Evolutionary conservation across 1,284 basidiomycete species (phyloP).

Genomic region (Prillingera fragicola): DNA sequence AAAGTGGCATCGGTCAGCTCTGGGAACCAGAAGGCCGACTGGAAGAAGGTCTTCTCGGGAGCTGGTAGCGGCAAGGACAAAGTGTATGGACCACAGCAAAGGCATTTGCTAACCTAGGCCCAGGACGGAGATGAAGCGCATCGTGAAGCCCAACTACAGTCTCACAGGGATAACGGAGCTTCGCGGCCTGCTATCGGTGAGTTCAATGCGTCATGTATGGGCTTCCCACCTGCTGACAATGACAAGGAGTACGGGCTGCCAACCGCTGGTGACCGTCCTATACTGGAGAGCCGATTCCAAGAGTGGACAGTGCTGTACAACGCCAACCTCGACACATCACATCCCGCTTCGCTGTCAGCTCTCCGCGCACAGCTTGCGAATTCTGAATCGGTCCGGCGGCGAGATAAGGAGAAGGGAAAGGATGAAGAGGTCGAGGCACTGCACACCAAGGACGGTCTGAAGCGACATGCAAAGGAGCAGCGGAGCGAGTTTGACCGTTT

Average conservation of each 20-base stretch:
- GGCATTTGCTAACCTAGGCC: background rate
- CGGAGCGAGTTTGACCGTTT: slow-evolving; percentile 39
- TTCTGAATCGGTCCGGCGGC: slow-evolving; percentile 27
- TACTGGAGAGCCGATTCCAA: slow-evolving; percentile 35
- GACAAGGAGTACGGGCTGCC: slow-evolving; percentile 36
- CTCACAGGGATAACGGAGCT: slow-evolving; percentile 38
- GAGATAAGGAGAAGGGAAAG: slow-evolving; percentile 41
- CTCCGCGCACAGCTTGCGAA: slow-evolving; percentile 35
- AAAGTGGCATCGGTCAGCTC: slow-evolving; percentile 8
- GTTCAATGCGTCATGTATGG: slow-evolving; percentile 1
- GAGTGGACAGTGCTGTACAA: slow-evolving; percentile 47
- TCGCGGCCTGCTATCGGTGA: slow-evolving; percentile 26
- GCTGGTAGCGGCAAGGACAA: slow-evolving; percentile 20
- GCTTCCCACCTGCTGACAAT: background rate
- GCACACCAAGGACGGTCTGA: slow-evolving; percentile 30
- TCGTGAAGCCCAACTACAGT: slow-evolving; percentile 46
- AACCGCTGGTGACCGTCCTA: slow-evolving; percentile 36
- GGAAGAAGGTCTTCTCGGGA: slow-evolving; percentile 45
- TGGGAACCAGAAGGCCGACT: slow-evolving; percentile 41
- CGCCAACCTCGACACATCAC: slow-evolving; percentile 44
- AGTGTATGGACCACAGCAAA: slow-evolving; percentile 2
- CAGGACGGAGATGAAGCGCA: slow-evolving; percentile 35
- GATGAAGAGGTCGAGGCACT: slow-evolving; percentile 33
- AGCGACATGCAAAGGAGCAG: slow-evolving; percentile 34
- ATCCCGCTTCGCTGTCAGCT: slow-evolving; percentile 36